These are phyloP conservation scores for Geosmithia morbida DNA, from an alignment of 2,329 filamentous ascomycete species.

Conservation along the genomic window DNA sequence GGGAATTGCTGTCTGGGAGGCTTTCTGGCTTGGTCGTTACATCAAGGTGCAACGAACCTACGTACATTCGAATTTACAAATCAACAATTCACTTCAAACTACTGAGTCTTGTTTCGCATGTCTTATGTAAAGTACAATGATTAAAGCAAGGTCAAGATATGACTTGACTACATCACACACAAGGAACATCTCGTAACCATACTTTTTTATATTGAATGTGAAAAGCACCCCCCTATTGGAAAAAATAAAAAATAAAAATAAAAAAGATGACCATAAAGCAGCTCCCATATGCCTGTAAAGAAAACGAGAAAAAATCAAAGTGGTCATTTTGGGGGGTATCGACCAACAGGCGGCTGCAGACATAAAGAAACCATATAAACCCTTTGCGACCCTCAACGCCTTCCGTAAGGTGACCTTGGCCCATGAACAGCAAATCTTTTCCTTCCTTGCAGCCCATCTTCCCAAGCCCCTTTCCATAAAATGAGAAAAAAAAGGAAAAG, in stretches of 20 bases:
- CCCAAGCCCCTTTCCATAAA: conserved; percentile 4
- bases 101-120: no score
- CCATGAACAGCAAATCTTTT: conserved; percentile 2
- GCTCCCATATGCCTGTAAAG: conserved; percentile 14
- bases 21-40: no score
- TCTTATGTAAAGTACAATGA: no score
- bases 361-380: neutral
- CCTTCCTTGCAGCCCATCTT: neutral
- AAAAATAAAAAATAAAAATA: neutral
- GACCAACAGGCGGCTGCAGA: conserved; percentile 24
- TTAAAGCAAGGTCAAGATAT: no score
- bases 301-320: conserved; percentile 4
- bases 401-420: conserved; percentile 14
- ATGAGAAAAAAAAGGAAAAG: conserved; percentile 4
- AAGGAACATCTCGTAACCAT: neutral
- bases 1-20: no score
- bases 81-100: no score
- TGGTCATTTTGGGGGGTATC: conserved; percentile 20
- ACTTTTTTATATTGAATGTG: neutral
- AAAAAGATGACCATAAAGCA: neutral
- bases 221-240: neutral
- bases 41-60: no score
- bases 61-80: no score
- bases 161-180: no score
- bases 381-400: conserved; percentile 22